Evolutionary conservation across 2,329 filamentous ascomycete species (phyloP), one percentile per base, ranked within the genome.

Genomic region (Penicillium sp.): DNA sequence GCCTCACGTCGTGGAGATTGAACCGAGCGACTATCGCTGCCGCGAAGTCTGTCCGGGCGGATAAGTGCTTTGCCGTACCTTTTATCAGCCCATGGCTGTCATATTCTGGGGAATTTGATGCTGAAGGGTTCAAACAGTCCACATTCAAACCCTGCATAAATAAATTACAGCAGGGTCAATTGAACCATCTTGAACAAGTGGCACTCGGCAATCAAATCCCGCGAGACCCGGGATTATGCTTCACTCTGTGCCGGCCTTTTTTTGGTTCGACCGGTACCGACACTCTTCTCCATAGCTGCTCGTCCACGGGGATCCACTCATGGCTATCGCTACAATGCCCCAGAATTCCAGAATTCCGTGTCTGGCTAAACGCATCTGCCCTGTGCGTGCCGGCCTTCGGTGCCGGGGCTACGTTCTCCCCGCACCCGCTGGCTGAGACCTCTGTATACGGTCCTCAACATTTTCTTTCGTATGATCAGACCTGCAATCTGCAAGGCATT

Each of bases 311-410:
- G 31, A 32, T 13, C 35, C 35, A 39, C 37, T 24, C 37, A 39
- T 10, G 6, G 25, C 24, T 2, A 6, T 15, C 2, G 24, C n/a
- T 28, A 9, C n/a, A 12, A 24, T 42, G 24, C 39, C 24, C 27
- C 28, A 10, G 41, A 18, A 32, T 18, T 15, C 27, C 28, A 10
- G 41, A 18, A 32, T 18, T 15, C 32, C 32, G 32, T n/a, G 32
- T 27, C 29, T 20, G 49, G 47, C 29, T 31, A 38, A 49, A 45
- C 38, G 47, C 47, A 50, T 44, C 46, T 29, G 37, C 18, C 40
- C 46, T 54, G 41, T 35, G 42, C 28, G 46, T 60, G 57, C 57
- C 57, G 57, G 54, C 52, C 38, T 37, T 52, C 52, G 44, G 45
- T 58, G 57, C 57, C 57, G 57, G 42, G 20, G 15, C 15, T 35